These are phyloP conservation scores for Chlamydomonas sp. DNA, from an alignment of 139 green algal species.

Conservation along the genomic window DNA sequence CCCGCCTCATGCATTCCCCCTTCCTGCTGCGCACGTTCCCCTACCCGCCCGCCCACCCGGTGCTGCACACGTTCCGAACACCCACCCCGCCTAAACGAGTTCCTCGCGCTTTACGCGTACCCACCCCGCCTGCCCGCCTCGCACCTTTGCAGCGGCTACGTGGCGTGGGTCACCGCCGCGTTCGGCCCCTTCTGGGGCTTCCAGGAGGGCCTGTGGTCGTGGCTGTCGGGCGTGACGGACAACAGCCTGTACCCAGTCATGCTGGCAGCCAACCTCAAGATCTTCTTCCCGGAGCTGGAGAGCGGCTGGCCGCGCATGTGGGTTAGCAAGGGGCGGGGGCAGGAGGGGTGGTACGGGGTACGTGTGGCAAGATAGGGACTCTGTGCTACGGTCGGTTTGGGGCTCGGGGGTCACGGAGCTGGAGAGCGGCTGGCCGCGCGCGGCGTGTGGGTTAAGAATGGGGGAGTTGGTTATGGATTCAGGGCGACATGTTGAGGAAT, in stretches of 20 bases:
- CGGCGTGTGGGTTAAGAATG: too few species aligned
- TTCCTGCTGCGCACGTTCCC: not conserved
- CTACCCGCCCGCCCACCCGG: not conserved
- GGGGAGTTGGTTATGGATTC: too few species aligned
- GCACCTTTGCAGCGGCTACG: slow-evolving; percentile 73
- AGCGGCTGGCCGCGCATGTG: slow-evolving; percentile 50
- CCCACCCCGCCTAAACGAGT: not conserved
- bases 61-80: not conserved
- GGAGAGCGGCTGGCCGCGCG: too few species aligned
- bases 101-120: not conserved
- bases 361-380: too few species aligned
- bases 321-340: not conserved
- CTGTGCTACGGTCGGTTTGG: too few species aligned
- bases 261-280: slow-evolving; percentile 90
- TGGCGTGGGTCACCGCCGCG: slow-evolving; percentile 96
- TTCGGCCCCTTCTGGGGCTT: slow-evolving; percentile 98
- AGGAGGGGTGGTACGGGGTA: too few species aligned
- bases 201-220: slow-evolving; percentile 93
- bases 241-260: slow-evolving; percentile 97
- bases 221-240: slow-evolving; percentile 93
- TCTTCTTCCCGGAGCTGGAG: slow-evolving; percentile 69
- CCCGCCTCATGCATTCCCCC: not conserved
- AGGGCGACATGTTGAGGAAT: too few species aligned
- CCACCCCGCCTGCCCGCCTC: not conserved
- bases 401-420: too few species aligned